Evolutionary conservation across 257 asterid species (phyloP), one percentile per base, ranked within the genome.

Genomic region (Nicotiana tomentosiformis): DNA sequence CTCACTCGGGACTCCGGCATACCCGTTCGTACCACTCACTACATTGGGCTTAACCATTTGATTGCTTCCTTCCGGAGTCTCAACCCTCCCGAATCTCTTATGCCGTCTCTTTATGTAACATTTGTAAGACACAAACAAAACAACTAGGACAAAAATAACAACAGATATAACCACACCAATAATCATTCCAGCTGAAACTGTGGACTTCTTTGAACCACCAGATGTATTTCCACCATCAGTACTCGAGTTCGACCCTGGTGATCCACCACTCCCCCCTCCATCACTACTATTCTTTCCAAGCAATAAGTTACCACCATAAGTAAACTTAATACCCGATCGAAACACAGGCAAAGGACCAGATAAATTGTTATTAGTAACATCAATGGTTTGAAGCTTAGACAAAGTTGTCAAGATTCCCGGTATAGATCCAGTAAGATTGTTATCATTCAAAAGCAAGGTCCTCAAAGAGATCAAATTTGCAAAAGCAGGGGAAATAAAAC

Each of bases 111-210:
- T 89, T 56, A 84, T 77, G 77, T 88, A 92, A 84, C 97, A 94
- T 46, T 94, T 95, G 67, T 88, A 93, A 9, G 91, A 91, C 39
- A 95, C 97, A 84, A 91, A 93, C 87, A 91, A 67, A 14, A 93
- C 15, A 82, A 94, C 94, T 32, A 85, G 90, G 17, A 89, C 18
- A 49, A 94, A 93, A 11, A 90, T 87, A 15, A 90, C 6, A 33
- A 93, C 96, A 60, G 97, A 96, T 70, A 90, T 83, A 18, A 91
- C 84, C 60, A 92, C 92, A 20, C 98, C 98, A 32, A 88, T 97
- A 83, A 94, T 86, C 91, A 92, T 83, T 82, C 95, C 99, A 35
- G 85, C 89, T 2, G 97, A 90, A 83, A 76, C 82, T 4, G 94
- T 26, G 7, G 88, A 86, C 78, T 85, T 49, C 77, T 83, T 89